Evolutionary conservation across 257 asterid genomes (phyloP).

Genomic region (Gentiana macrophylla): DNA sequence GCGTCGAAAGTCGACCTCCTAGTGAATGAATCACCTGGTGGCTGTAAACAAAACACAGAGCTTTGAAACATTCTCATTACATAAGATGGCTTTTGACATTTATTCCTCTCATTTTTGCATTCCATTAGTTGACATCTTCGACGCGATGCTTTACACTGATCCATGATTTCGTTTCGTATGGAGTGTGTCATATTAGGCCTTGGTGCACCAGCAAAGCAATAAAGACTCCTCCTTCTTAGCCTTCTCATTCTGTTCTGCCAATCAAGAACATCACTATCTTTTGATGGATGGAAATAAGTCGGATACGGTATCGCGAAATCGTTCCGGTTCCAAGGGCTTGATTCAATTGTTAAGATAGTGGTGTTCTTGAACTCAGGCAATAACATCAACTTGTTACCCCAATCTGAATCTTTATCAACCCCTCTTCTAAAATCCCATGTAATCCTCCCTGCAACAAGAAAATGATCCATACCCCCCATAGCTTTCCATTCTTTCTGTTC

Average conservation of each 20-base stretch:
- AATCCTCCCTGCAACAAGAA: constrained; percentile 58
- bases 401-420: constrained; percentile 25
- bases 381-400: constrained; percentile 77
- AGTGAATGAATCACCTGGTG: constrained; percentile 77
- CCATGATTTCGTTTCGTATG: constrained; percentile 56
- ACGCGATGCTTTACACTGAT: constrained; percentile 38
- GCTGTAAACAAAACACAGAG: constrained; percentile 73
- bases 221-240: constrained; percentile 32
- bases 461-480: constrained; percentile 71
- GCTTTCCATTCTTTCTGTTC: constrained; percentile 44
- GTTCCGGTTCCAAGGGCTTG: constrained; percentile 75
- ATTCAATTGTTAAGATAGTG: constrained; percentile 65
- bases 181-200: constrained; percentile 49
- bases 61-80: constrained; percentile 54
- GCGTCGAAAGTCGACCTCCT: constrained; percentile 75
- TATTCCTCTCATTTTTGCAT: constrained; percentile 36
- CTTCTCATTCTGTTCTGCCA: constrained; percentile 55
- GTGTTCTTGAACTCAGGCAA: constrained; percentile 53
- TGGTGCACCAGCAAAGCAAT: constrained; percentile 70
- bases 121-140: constrained; percentile 41
- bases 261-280: constrained; percentile 24
- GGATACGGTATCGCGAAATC: constrained; percentile 87
- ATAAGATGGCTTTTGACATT: constrained; percentile 50
- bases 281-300: constrained; percentile 76
- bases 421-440: constrained; percentile 75